Evolutionary conservation across 371 early-diverging fungal species (phyloP).

Genomic region (Mortierella sp.): DNA sequence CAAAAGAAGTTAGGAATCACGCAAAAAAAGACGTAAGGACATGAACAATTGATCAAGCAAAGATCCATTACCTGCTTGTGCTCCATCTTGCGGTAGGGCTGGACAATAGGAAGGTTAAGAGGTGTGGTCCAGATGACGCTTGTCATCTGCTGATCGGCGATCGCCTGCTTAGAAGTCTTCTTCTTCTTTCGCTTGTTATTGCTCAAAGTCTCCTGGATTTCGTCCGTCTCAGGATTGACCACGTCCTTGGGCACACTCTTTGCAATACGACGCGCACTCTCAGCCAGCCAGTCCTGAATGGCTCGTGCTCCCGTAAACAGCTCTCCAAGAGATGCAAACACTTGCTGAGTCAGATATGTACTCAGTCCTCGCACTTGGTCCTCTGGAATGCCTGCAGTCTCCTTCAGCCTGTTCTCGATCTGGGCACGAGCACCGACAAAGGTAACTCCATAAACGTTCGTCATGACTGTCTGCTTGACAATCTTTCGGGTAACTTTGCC

Average conservation of each 20-base stretch:
- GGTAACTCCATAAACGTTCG: conserved; percentile 98
- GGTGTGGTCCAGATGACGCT: conserved; percentile 98
- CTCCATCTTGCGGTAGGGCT: conserved; percentile 90
- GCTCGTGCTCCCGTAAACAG: conserved; percentile 91
- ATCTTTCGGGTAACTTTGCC: conserved; percentile 91
- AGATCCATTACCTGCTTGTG: conserved; percentile 63
- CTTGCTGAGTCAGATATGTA: conserved; percentile 83
- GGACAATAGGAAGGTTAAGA: conserved; percentile 93
- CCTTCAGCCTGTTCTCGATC: conserved; percentile 85
- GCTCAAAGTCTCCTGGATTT: conserved; percentile 42
- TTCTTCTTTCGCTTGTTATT: conserved; percentile 24
- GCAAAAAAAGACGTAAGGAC: not conserved
- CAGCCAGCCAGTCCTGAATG: conserved; percentile 95
- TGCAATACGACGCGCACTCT: conserved; percentile 87
- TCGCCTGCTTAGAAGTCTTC: conserved; percentile 36
- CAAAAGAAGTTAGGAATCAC: not conserved
- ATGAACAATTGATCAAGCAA: no score
- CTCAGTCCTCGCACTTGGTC: conserved; percentile 65
- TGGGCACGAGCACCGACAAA: conserved; percentile 94
- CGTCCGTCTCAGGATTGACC: conserved; percentile 59
- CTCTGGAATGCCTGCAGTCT: conserved; percentile 70
- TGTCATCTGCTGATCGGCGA: conserved; percentile 74
- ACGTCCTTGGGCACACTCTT: conserved; percentile 72
- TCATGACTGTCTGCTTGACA: conserved; percentile 99
- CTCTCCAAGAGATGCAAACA: conserved; percentile 89